A percentile compares a stretch with the other conserved stretches of the same genome.
These are phyloP conservation scores for Exophiala xenobiotica DNA, from an alignment of 2,329 filamentous ascomycete species.

Conservation along the genomic window DNA sequence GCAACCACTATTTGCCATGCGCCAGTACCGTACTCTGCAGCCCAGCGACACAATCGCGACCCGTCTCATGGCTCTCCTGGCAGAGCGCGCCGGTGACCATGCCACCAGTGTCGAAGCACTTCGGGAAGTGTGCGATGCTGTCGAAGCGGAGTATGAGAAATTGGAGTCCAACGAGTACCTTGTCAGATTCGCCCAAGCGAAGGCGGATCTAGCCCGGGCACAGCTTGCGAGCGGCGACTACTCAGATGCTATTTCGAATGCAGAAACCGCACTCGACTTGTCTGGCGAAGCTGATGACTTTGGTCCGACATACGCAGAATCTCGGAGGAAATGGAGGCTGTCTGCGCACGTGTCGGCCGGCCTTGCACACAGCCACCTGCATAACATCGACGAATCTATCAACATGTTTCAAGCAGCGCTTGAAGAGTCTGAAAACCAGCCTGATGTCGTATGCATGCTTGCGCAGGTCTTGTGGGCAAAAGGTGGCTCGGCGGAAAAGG, in stretches of 20 bases:
- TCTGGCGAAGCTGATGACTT: slow-evolving; percentile 67
- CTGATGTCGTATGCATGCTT: slow-evolving; percentile 82
- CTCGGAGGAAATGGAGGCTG: slow-evolving; percentile 69
- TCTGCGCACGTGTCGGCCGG: slow-evolving; percentile 85
- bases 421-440: slow-evolving; percentile 65
- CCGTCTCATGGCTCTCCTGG: slow-evolving; percentile 76
- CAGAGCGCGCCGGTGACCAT: slow-evolving; percentile 75
- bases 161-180: slow-evolving; percentile 75
- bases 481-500: slow-evolving; percentile 69
- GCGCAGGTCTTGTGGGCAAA: slow-evolving; percentile 93
- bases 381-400: slow-evolving; percentile 67
- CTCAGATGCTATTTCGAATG: slow-evolving; percentile 70
- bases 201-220: slow-evolving; percentile 81
- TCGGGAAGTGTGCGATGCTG: slow-evolving; percentile 62
- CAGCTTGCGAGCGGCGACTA: slow-evolving; percentile 70
- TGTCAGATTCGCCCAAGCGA: slow-evolving; percentile 75
- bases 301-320: slow-evolving; percentile 60
- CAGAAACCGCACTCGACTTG: slow-evolving; percentile 75
- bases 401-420: slow-evolving; percentile 78
- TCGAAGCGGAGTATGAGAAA: slow-evolving; percentile 81
- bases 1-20: slow-evolving; percentile 83
- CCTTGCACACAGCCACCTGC: slow-evolving; percentile 72
- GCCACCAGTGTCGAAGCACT: slow-evolving; percentile 63
- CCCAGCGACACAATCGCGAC: slow-evolving; percentile 70
- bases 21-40: slow-evolving; percentile 71